These are phyloP conservation scores for Corinectria fuckeliana DNA, from an alignment of 2,329 filamentous ascomycete species.

Conservation along the genomic window DNA sequence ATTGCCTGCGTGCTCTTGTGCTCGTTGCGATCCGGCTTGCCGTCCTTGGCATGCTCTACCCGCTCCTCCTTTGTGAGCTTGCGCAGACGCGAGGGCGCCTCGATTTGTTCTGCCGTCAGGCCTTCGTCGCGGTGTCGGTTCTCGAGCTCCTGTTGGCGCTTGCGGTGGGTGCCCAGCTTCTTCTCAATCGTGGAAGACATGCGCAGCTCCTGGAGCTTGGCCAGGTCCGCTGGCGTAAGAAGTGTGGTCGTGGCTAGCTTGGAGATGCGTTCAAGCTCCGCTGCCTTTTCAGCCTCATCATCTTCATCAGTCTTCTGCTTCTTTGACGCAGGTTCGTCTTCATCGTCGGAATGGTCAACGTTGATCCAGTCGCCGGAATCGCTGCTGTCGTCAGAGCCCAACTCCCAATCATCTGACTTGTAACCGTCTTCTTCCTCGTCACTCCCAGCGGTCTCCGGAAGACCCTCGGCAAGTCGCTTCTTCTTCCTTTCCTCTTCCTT, in stretches of 20 bases:
- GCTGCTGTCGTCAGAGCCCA: conserved; percentile 64
- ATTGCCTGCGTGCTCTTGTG: conserved; percentile 88
- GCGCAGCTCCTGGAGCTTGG: conserved; percentile 89
- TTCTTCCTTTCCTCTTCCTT: conserved; percentile 87
- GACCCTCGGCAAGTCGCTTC: conserved; percentile 72
- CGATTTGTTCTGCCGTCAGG: conserved; percentile 89
- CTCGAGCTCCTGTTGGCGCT: conserved; percentile 54
- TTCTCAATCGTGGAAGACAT: conserved; percentile 75
- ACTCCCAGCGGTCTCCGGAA: conserved; percentile 66
- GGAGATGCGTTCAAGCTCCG: conserved; percentile 60
- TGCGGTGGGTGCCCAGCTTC: conserved; percentile 54
- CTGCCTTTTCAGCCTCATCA: conserved; percentile 51
- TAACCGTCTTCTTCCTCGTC: conserved; percentile 65
- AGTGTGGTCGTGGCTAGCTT: conserved; percentile 92
- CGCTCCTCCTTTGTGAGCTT: conserved; percentile 92
- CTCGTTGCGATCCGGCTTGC: conserved; percentile 77
- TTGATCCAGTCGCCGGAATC: conserved; percentile 93
- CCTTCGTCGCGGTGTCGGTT: conserved; percentile 82
- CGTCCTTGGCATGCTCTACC: conserved; percentile 80
- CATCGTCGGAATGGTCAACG: conserved; percentile 83
- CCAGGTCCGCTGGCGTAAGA: conserved; percentile 93
- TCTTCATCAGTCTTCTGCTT: conserved; percentile 50
- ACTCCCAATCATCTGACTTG: conserved; percentile 66
- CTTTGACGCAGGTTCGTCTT: conserved; percentile 69
- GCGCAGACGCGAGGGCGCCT: conserved; percentile 80